Conservation (phyloP, 305 asterid genomes). For the Fraxinus xanthoxyloides region DNA sequence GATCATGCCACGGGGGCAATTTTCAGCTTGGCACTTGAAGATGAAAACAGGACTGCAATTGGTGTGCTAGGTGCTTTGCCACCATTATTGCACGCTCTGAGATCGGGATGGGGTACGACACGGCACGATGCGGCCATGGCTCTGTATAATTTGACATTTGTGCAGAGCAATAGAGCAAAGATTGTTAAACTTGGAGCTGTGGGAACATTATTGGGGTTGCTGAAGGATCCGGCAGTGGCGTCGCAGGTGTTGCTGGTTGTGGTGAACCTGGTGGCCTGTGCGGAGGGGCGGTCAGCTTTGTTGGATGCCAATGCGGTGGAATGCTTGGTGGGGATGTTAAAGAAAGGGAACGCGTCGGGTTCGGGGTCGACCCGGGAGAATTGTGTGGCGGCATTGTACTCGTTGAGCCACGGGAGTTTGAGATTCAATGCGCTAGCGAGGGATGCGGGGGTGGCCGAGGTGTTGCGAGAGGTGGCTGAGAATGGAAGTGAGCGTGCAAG, state of each 20-base stretch:
- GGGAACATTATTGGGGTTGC: slow-evolving; percentile 49
- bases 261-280: slow-evolving; percentile 66
- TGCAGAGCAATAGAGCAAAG: slow-evolving; percentile 61
- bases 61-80: slow-evolving; percentile 74
- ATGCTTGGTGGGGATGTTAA: slow-evolving; percentile 42
- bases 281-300: slow-evolving; percentile 68
- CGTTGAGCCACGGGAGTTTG: slow-evolving; percentile 63
- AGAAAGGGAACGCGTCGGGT: slow-evolving; percentile 33
- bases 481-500: slow-evolving; percentile 54
- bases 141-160: slow-evolving; percentile 64
- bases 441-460: slow-evolving; percentile 55
- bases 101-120: slow-evolving; percentile 63
- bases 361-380: slow-evolving; percentile 69
- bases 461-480: slow-evolving; percentile 48
- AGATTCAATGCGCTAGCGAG: slow-evolving; percentile 70
- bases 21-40: slow-evolving; percentile 71
- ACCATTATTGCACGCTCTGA: slow-evolving; percentile 67
- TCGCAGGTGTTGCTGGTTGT: slow-evolving; percentile 58
- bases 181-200: slow-evolving; percentile 56
- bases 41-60: slow-evolving; percentile 68
- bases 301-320: slow-evolving; percentile 61
- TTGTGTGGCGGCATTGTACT: slow-evolving; percentile 54
- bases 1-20: slow-evolving; percentile 88
- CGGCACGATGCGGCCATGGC: slow-evolving; percentile 74
- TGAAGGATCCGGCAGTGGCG: slow-evolving; percentile 47